Percentiles rank a stretch among this genome's conserved stretches.
Evolutionary conservation across 352 stramenopile genomes (phyloP).

Genomic region (Phytophthora pluvialis): DNA sequence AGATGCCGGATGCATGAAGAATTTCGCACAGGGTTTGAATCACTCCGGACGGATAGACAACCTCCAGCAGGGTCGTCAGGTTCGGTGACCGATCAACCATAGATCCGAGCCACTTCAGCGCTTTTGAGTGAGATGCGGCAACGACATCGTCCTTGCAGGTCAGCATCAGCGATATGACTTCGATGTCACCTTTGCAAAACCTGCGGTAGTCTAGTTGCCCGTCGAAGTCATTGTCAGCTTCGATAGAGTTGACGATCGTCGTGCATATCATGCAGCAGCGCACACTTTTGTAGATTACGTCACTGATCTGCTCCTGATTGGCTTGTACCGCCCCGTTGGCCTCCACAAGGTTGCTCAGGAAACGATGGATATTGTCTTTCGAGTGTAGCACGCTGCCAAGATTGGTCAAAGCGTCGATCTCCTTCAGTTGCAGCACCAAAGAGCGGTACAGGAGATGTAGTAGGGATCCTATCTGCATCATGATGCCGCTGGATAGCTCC

Average conservation of each 20-base stretch:
- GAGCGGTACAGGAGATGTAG: constrained; percentile 38
- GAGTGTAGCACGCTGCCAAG: constrained; percentile 16
- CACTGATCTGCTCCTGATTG: constrained; percentile 29
- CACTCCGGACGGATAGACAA: constrained; percentile 61
- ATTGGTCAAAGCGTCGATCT: constrained; percentile 4
- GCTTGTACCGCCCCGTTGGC: constrained; percentile 3
- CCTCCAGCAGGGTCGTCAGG: constrained; percentile 60
- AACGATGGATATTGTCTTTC: constrained; percentile 37
- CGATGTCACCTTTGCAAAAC: constrained; percentile 54
- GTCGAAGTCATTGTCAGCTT: constrained; percentile 7
- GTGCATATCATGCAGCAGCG: constrained; percentile 72
- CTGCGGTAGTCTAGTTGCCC: constrained; percentile 47
- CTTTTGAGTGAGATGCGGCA: constrained; percentile 51
- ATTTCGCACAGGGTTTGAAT: constrained; percentile 73
- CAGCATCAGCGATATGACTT: constrained; percentile 50
- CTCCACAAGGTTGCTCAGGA: constrained; percentile 31
- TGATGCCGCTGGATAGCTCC: constrained; percentile 21
- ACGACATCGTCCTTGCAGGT: constrained; percentile 39
- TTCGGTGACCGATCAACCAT: constrained; percentile 73
- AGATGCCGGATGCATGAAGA: constrained; percentile 49
- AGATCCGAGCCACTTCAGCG: constrained; percentile 80
- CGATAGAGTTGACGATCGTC: constrained; percentile 54
- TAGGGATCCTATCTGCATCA: constrained; percentile 26
- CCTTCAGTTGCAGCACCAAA: constrained; percentile 33
- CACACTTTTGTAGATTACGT: constrained; percentile 62